phyloP scores from a whole-genome alignment of 345 rosid genomes.

The Brassica cretica region DNA sequence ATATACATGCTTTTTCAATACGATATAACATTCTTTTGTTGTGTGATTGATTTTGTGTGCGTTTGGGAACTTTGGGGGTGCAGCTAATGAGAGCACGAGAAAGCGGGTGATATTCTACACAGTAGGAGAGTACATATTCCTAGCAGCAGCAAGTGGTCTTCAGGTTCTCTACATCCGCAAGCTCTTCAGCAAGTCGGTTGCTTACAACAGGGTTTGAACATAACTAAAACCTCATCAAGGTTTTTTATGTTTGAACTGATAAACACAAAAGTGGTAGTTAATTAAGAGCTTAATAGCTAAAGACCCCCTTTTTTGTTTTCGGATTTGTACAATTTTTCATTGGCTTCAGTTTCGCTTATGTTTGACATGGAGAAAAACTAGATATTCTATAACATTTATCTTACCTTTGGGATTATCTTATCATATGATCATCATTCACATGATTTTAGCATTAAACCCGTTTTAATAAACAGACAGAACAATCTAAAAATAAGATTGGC shows the following conservation, averaged over 20 bases:
- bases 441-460: not conserved
- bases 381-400: conserved; percentile 1
- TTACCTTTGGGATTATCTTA: not conserved
- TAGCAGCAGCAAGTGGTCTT: conserved; percentile 67
- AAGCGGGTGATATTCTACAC: conserved; percentile 85
- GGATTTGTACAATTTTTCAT: conserved; percentile 22
- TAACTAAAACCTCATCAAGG: not conserved
- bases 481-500: not conserved
- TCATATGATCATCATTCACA: not conserved
- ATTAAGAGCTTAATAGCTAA: conserved; percentile 14
- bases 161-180: conserved; percentile 81
- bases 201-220: conserved; percentile 79
- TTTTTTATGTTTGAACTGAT: conserved; percentile 17
- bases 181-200: conserved; percentile 94
- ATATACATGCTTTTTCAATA: too few relatives aligned
- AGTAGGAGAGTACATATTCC: conserved; percentile 68
- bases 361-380: conserved; percentile 9
- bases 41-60: not conserved
- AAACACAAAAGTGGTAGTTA: conserved; percentile 17
- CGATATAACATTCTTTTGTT: not conserved
- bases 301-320: conserved; percentile 4
- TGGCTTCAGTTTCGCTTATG: conserved; percentile 9
- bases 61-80: conserved; percentile 19
- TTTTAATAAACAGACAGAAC: not conserved
- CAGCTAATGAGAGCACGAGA: conserved; percentile 96